These are phyloP conservation scores for Acer yangbiense DNA, from an alignment of 345 rosid species.

Conservation along the genomic window DNA sequence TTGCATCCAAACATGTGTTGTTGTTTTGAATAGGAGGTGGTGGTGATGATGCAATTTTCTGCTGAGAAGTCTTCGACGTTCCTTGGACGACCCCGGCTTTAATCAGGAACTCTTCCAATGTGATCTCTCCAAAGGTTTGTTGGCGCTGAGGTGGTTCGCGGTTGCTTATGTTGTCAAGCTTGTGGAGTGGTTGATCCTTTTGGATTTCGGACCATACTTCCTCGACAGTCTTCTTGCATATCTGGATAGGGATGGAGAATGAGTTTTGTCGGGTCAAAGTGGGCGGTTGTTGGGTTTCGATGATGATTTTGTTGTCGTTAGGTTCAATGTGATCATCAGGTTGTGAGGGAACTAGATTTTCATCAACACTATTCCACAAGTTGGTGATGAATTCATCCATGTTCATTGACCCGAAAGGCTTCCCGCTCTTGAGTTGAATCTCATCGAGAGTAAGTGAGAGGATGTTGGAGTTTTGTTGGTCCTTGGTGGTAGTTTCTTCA, in stretches of 20 bases:
- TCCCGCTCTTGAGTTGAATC: conserved; percentile 79
- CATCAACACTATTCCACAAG: conserved; percentile 63
- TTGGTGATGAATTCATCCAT: conserved; percentile 88
- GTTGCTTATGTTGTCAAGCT: conserved; percentile 13
- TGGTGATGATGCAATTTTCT: conserved; percentile 5
- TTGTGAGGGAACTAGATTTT: conserved; percentile 33
- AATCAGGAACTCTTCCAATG: conserved; percentile 81
- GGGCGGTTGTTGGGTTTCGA: conserved; percentile 7
- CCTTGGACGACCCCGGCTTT: conserved; percentile 86
- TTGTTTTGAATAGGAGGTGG: conserved; percentile 14
- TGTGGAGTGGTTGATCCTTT: conserved; percentile 43
- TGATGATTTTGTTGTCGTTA: not conserved
- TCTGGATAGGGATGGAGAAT: conserved; percentile 63
- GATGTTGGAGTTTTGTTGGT: conserved; percentile 46
- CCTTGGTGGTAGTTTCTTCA: conserved; percentile 19
- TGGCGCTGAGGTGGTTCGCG: conserved; percentile 45
- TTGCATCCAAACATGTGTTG: conserved; percentile 31
- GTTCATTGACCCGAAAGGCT: conserved; percentile 81
- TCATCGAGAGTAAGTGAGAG: conserved; percentile 79
- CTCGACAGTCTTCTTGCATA: conserved; percentile 87
- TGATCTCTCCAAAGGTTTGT: conserved; percentile 73
- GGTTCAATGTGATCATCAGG: conserved; percentile 17
- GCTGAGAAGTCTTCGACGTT: conserved; percentile 21
- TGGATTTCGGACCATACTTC: conserved; percentile 90
- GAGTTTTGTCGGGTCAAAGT: conserved; percentile 62